These are phyloP conservation scores for Blastobotrys malaysiensis DNA, from an alignment of 1,139 yeast species.

Conservation along the genomic window DNA sequence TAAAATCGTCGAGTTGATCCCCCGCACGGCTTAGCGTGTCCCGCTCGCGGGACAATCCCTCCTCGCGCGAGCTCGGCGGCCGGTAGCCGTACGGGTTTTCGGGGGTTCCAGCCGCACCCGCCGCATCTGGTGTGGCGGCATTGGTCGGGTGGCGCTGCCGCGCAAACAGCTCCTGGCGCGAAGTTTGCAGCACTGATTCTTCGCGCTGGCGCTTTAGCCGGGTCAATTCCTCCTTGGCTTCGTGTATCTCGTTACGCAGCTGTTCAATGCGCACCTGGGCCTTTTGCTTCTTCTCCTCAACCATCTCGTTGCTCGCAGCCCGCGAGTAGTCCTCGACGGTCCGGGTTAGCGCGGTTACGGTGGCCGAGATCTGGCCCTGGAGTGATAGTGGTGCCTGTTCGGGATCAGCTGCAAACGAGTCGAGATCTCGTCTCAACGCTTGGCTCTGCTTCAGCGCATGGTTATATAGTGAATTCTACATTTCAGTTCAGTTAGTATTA, in stretches of 20 bases:
- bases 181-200: constrained; percentile 42
- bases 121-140: constrained; percentile 11
- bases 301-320: constrained; percentile 55
- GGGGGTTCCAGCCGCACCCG: constrained; percentile 34
- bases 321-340: constrained; percentile 74
- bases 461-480: constrained; percentile 74
- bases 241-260: constrained; percentile 55
- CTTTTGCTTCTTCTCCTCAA: constrained; percentile 53
- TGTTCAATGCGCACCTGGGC: constrained; percentile 57
- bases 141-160: constrained; percentile 31
- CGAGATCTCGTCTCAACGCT: constrained; percentile 61
- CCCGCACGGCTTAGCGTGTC: constrained; percentile 65
- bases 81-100: constrained; percentile 53
- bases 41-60: constrained; percentile 66
- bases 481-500: neutral
- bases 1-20: constrained; percentile 77
- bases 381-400: constrained; percentile 67
- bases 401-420: constrained; percentile 60
- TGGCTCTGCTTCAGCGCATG: constrained; percentile 86
- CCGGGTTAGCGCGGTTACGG: constrained; percentile 66
- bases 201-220: constrained; percentile 62
- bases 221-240: constrained; percentile 54
- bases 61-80: constrained; percentile 36
- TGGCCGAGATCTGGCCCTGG: constrained; percentile 80
- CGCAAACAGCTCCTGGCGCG: constrained; percentile 57